Base-by-base conservation (phyloP, 2,329 filamentous ascomycete genomes). In the Aspergillus sojae region DNA sequence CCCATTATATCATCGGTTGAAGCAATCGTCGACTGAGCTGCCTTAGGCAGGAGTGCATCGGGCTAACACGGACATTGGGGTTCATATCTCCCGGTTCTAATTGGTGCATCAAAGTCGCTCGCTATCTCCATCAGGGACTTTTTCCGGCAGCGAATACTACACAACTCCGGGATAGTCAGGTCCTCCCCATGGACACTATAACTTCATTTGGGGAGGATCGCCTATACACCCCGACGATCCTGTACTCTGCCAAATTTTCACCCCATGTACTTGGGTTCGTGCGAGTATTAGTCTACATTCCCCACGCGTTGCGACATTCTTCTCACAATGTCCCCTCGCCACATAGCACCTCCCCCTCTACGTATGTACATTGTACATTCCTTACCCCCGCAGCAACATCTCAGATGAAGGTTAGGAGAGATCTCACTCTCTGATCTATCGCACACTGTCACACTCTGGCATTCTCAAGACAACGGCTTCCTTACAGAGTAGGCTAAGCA, bases 11-110 rank as follows among this genome's bases (percentile, higher is more conserved):
- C 30, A 34, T 36, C n/a, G 30, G 52, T 34, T 5, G 52, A 36
- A 23, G n/a, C 11, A 36, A n/a, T 21, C 16, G 4, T 21, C 6
- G 32, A 12, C 19, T 32, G 14, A 16, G 19, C 12, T 10, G 52
- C 52, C 52, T 55, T 55, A 55, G 52, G 52, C 52, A 32, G 48
- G 28, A 52, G 34, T 32, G 11, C 52, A 16, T 55, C 21, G 34
- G 30, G n/a, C 52, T 23, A 39, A 55, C 52, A 55, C 52, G 52
- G 52, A 55, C 52, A 23, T 36, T 23, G 52, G 32, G 10, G n/a
- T 23, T 7, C 11, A 19, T 21, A 55, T 36, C 52, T n/a, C 10
- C 48, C 3, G 28, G 16, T 39, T 39, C 21, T 55, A 12, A 55
- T 55, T 55, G 52, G 52, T 36, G 32, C 32, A 26, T 14, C 10